Base-by-base conservation (phyloP, 352 stramenopile genomes). In the Pythium chondricola region DNA sequence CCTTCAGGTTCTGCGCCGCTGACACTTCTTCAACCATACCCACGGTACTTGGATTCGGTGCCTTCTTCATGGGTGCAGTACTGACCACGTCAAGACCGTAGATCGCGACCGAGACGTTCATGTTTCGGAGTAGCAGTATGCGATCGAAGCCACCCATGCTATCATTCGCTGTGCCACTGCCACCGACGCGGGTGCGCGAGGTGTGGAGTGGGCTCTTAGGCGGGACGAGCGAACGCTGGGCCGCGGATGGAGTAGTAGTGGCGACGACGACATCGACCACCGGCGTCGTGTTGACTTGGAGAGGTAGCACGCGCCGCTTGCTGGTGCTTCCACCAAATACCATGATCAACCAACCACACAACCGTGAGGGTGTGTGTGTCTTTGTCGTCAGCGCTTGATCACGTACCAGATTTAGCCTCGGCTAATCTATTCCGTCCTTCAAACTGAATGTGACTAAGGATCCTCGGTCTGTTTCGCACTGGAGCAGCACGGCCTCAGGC, bases 1-100 rank as follows among this genome's bases (percentile, higher is more conserved):
- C 65, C 14, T 75, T 73, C 33, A 85, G 72, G 48, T 85, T 86
- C 37, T 85, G 72, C 2, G 69, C 72, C 6, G 77, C 77, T 16
- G 77, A 88, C 9, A 77, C 58, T 31, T 85, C 69, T 0, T 56
- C 41, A 6, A 32, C 48, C 25, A 25, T 14, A 18, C 30, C 6
- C 17, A 13, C 14, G 47, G 27, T 22, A 6, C 21, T 45, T 31
- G n/a, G n/a, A n/a, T 32, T 8, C 39, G 22, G 14, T 13, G 38
- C 1, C 22, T 43, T 43, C 11, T 11, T 18, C 20, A 32, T 42
- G n/a, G n/a, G n/a, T n/a, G n/a, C n/a, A n/a, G n/a, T n/a, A n/a
- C n/a, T n/a, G n/a, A n/a, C n/a, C 9, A 26, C 37, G 0, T 48
- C n/a, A 10, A 52, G 30, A 18, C 45, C 43, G 1, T 60, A 43